Conservation (phyloP, 371 early-diverging fungal genomes). For the Syncephalastrum monosporum region DNA sequence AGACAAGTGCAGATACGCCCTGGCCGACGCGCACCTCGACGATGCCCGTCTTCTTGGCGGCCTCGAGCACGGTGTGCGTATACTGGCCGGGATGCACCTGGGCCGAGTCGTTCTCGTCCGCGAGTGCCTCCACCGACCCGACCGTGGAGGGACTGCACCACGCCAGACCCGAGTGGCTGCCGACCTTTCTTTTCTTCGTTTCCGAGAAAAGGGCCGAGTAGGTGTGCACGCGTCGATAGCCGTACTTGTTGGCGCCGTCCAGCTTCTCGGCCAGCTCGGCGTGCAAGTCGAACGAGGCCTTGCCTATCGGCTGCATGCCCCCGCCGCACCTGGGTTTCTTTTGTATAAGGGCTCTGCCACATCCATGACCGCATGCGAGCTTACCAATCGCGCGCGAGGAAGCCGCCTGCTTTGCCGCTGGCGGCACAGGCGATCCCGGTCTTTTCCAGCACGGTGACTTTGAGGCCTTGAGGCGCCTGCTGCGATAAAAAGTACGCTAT, state of each 20-base stretch:
- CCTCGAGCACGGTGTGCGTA: slow-evolving; percentile 44
- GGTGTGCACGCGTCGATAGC: slow-evolving; percentile 59
- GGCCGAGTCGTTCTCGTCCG: slow-evolving; percentile 51
- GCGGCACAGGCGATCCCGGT: slow-evolving; percentile 62
- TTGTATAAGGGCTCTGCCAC: neutral
- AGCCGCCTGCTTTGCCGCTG: slow-evolving; percentile 75
- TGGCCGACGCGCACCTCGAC: slow-evolving; percentile 20
- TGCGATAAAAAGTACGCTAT: slow-evolving; percentile 61
- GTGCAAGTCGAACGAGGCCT: slow-evolving; percentile 58
- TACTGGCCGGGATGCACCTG: slow-evolving; percentile 63
- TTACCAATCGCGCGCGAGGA: slow-evolving; percentile 66
- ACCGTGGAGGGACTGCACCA: slow-evolving; percentile 44
- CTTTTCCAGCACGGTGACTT: slow-evolving; percentile 56
- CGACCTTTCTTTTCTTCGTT: neutral
- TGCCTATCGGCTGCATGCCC: too few species aligned
- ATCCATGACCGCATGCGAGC: too few species aligned
- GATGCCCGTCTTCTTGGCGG: slow-evolving; percentile 35
- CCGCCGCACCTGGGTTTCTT: too few species aligned
- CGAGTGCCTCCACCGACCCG: slow-evolving; percentile 44
- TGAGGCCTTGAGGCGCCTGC: slow-evolving; percentile 19
- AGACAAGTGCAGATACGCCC: slow-evolving; percentile 20
- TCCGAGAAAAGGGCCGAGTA: slow-evolving; percentile 37
- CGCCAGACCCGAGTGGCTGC: neutral
- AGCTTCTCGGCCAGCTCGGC: slow-evolving; percentile 53
- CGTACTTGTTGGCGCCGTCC: slow-evolving; percentile 54